These are phyloP conservation scores for Xerophyta viscosa DNA, from an alignment of 106 monocot species.

Conservation along the genomic window DNA sequence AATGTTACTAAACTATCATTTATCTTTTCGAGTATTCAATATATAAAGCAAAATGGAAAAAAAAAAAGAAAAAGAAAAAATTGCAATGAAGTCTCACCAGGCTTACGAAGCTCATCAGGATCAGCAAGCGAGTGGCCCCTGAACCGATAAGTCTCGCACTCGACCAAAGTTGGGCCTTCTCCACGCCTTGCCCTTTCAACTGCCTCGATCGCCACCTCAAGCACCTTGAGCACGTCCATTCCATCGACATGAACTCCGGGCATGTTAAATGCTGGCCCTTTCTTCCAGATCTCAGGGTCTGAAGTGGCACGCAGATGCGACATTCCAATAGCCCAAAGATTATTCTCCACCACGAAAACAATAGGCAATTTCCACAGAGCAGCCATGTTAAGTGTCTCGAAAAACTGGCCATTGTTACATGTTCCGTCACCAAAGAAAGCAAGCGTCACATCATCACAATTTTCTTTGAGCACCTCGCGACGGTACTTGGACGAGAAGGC, in stretches of 20 bases:
- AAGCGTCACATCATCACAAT: constrained; percentile 44
- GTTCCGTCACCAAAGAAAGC: constrained; percentile 98
- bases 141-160: constrained; percentile 91
- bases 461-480: constrained; percentile 71
- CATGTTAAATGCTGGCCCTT: constrained; percentile 89
- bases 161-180: constrained; percentile 83
- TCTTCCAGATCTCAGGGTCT: constrained; percentile 93
- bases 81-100: constrained; percentile 37
- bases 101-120: constrained; percentile 79
- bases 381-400: constrained; percentile 98
- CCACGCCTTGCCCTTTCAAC: constrained; percentile 83
- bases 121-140: constrained; percentile 90
- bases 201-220: constrained; percentile 86
- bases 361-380: constrained; percentile 99
- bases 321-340: constrained; percentile 95
- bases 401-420: constrained; percentile 97
- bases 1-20: too few species aligned
- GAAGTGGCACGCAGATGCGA: constrained; percentile 84
- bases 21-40: background rate
- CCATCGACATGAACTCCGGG: constrained; percentile 93
- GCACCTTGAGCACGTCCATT: constrained; percentile 96
- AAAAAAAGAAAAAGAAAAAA: background rate
- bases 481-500: constrained; percentile 81
- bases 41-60: background rate
- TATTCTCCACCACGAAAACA: constrained; percentile 97